Percentiles rank a stretch among this genome's conserved stretches.
Conservation (phyloP, 2,329 filamentous ascomycete genomes). For the Epichloe amarillans region DNA sequence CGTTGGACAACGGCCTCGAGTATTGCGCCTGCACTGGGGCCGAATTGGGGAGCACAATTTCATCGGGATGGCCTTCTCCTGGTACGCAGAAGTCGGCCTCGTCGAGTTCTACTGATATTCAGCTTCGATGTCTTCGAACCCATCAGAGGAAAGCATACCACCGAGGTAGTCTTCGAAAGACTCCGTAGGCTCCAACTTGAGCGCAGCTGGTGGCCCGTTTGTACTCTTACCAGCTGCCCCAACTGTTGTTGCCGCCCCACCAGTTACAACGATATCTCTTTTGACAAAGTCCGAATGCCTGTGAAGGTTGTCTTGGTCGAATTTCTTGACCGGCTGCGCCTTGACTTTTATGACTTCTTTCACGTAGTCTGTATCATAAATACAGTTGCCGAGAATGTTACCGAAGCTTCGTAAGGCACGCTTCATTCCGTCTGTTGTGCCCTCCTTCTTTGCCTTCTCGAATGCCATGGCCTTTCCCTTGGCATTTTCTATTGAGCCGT, state of each 20-base stretch:
- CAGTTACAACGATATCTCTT: conserved; percentile 31
- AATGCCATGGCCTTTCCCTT: conserved; percentile 92
- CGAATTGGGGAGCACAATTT: conserved; percentile 43
- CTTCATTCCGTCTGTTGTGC: conserved; percentile 88
- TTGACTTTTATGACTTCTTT: conserved; percentile 85
- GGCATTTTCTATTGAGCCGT: conserved; percentile 91
- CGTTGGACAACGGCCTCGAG: conserved; percentile 10
- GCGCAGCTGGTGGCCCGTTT: conserved; percentile 5
- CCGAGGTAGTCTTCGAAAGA: conserved; percentile 40
- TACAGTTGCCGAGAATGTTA: conserved; percentile 93
- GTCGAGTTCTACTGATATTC: conserved; percentile 48
- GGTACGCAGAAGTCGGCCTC: conserved; percentile 62
- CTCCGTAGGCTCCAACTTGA: conserved; percentile 23
- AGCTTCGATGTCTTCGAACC: conserved; percentile 24
- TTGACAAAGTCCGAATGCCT: conserved; percentile 66
- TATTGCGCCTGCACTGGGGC: conserved; percentile 10
- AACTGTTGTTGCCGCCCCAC: conserved; percentile 5
- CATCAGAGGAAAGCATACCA: conserved; percentile 28
- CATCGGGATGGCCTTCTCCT: conserved; percentile 61
- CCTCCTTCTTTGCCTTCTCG: conserved; percentile 98
- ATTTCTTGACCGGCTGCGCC: conserved; percentile 55
- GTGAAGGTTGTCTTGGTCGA: conserved; percentile 67
- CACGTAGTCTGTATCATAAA: conserved; percentile 94
- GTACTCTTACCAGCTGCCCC: conserved; percentile 1
- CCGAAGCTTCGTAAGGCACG: conserved; percentile 82